Conservation (phyloP, 495 filamentous ascomycete genomes). For the Hypoxylon rickii region DNA sequence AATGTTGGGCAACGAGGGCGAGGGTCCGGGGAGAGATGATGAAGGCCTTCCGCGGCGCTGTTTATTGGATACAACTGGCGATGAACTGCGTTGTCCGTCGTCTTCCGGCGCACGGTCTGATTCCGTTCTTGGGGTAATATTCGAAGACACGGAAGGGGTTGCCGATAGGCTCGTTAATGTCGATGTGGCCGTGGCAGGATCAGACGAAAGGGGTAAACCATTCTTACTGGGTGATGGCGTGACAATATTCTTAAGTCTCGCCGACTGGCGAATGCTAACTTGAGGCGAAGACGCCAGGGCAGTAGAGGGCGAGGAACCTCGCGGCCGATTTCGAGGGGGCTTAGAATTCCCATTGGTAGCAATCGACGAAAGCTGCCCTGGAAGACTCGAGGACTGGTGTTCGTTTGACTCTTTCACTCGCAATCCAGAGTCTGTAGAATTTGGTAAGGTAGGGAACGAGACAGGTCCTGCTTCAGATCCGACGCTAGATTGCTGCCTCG, state of each 20-base stretch:
- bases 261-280: slow-evolving; percentile 12
- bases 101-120: slow-evolving; percentile 8
- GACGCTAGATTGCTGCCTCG: slow-evolving; percentile 24
- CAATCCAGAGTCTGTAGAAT: background rate
- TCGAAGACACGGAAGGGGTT: slow-evolving; percentile 42
- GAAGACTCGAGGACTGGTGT: slow-evolving; percentile 1
- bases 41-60: slow-evolving; percentile 32
- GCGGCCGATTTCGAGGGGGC: slow-evolving; percentile 2
- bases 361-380: slow-evolving; percentile 15
- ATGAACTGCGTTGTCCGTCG: slow-evolving; percentile 31
- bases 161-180: slow-evolving; percentile 41
- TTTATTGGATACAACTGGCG: slow-evolving; percentile 35
- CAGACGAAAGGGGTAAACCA: slow-evolving; percentile 16
- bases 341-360: background rate
- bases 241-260: slow-evolving; percentile 9
- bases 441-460: slow-evolving; percentile 24
- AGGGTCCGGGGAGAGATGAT: slow-evolving; percentile 12
- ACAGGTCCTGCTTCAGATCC: slow-evolving; percentile 19
- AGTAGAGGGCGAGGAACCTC: slow-evolving; percentile 27
- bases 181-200: slow-evolving; percentile 30
- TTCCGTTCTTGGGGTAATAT: slow-evolving; percentile 33
- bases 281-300: slow-evolving; percentile 31
- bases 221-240: slow-evolving; percentile 24
- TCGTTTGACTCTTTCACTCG: slow-evolving; percentile 8
- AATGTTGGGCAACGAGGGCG: slow-evolving; percentile 28